Base-by-base conservation (phyloP, 2,329 filamentous ascomycete species). In the Aspergillus texensis region DNA sequence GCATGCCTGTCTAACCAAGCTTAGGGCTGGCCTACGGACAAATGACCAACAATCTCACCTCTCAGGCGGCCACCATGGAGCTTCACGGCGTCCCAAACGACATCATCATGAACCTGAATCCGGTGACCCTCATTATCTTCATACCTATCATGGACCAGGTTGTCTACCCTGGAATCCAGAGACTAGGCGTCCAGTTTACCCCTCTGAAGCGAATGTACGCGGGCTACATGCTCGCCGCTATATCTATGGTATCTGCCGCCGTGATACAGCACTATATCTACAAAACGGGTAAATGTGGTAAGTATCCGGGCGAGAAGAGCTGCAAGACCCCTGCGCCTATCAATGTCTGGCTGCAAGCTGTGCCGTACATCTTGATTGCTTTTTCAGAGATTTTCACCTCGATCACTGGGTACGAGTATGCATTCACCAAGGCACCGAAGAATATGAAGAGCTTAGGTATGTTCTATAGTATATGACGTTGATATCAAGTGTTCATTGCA, bases 381-480 rank as follows among this genome's bases (percentile, higher is more conserved):
- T 80, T 86, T 65, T 85, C 83, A 4, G 85, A 87, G 69, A 86
- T 86, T 67, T 84, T 87, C 68, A 81, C 83, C 10, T 83, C 80
- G 14, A 83, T 87, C 68, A 87, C 85, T 0, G 88, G 87, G 1
- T 86, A 90, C 70, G 90, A 92, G 75, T 92, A 91, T 69, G 91
- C 91, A 36, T 93, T 88, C 80, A 89, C 88, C 71, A 91, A 92
- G 78, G 89, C 90, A 0, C 91, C 91, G 39, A 87, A 85, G 75
- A 92, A 92, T 80, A 93, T 93, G 91, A 89, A 89, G 71, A 90
- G 87, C 10, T 82, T 92, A 41, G 89, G 52, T 83, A 78, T 74
- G 84, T 84, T 14, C n/a, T 46, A 24, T 24, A 19, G 16, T 43
- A 21, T 46, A 41, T 12, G 32, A 11, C 32, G 10, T 11, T 34